Percentiles rank a stretch among this genome's conserved stretches.
Evolutionary conservation across 1,284 basidiomycete genomes (phyloP).

Genomic region (Sutorius eximius): DNA sequence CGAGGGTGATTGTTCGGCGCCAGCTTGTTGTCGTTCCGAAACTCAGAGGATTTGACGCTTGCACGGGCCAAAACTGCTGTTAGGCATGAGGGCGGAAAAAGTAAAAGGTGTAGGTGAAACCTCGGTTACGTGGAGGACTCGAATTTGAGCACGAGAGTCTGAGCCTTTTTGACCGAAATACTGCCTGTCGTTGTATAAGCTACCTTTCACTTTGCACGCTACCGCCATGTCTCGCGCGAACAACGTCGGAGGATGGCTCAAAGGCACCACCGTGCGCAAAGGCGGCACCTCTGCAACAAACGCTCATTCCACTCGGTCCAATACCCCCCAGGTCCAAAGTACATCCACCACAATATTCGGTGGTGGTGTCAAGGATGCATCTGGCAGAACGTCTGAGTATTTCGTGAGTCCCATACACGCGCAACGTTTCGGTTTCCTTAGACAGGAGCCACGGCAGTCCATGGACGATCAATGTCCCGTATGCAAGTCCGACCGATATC

Average conservation of each 20-base stretch:
- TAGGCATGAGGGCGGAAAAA: neutral
- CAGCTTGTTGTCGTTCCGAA: neutral
- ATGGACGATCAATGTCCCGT: slow-evolving; percentile 96
- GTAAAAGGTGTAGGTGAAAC: slow-evolving; percentile 6
- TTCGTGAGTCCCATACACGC: slow-evolving; percentile 50
- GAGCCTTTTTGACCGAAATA: neutral
- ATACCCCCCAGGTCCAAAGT: slow-evolving; percentile 68
- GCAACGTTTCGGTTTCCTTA: slow-evolving; percentile 6
- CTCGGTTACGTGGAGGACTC: neutral
- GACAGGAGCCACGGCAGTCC: slow-evolving; percentile 49
- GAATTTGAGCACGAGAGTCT: neutral
- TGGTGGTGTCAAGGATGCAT: slow-evolving; percentile 79
- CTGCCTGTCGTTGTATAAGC: slow-evolving; percentile 23
- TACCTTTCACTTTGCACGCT: neutral
- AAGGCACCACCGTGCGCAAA: slow-evolving; percentile 72
- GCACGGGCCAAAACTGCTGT: neutral
- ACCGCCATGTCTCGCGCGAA: slow-evolving; percentile 30
- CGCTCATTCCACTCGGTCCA: slow-evolving; percentile 52
- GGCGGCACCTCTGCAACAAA: slow-evolving; percentile 48
- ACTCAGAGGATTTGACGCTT: neutral
- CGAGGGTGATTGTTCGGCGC: neutral
- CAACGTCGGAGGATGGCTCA: slow-evolving; percentile 54
- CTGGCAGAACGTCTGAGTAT: slow-evolving; percentile 75
- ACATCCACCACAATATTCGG: slow-evolving; percentile 72
- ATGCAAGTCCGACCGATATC: slow-evolving; percentile 94